A percentile compares a stretch with the other conserved stretches of the same genome.
Evolutionary conservation across 2,329 filamentous ascomycete species (phyloP).

Genomic region (Colletotrichum horii): DNA sequence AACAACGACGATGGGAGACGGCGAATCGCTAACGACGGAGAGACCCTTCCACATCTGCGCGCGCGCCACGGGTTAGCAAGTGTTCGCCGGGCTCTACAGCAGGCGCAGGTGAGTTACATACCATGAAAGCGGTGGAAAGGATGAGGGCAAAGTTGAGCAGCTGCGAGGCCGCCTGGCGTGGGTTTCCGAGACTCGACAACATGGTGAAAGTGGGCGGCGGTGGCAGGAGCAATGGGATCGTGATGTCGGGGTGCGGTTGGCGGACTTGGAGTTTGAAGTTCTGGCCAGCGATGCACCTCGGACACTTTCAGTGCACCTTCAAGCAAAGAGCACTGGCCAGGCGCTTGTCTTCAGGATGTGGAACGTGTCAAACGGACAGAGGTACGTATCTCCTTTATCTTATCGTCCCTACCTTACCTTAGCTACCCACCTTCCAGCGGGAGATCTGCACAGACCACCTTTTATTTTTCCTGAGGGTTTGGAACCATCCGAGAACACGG

Average conservation of each 20-base stretch:
- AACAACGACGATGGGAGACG: conserved; percentile 83
- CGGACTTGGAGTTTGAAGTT: conserved; percentile 2
- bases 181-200: conserved; percentile 73
- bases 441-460: not conserved
- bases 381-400: conserved; percentile 9
- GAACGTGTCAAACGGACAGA: conserved; percentile 6
- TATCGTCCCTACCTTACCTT: not conserved
- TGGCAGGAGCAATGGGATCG: not conserved
- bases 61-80: not conserved
- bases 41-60: conserved; percentile 83
- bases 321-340: conserved; percentile 13
- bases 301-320: not conserved
- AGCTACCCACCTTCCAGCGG: not conserved
- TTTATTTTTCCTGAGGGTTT: not conserved
- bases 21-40: conserved; percentile 76
- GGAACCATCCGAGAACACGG: not conserved
- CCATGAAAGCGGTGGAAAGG: conserved; percentile 91
- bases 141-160: conserved; percentile 91
- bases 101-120: conserved; percentile 32
- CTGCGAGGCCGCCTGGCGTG: conserved; percentile 81
- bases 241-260: not conserved
- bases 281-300: conserved; percentile 17
- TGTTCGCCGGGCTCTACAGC: not conserved
- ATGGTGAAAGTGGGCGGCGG: conserved; percentile 49
- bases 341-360: not conserved